Evolutionary conservation across 164 flowering plant species (phyloP).

Genomic region (Protea cynaroides): DNA sequence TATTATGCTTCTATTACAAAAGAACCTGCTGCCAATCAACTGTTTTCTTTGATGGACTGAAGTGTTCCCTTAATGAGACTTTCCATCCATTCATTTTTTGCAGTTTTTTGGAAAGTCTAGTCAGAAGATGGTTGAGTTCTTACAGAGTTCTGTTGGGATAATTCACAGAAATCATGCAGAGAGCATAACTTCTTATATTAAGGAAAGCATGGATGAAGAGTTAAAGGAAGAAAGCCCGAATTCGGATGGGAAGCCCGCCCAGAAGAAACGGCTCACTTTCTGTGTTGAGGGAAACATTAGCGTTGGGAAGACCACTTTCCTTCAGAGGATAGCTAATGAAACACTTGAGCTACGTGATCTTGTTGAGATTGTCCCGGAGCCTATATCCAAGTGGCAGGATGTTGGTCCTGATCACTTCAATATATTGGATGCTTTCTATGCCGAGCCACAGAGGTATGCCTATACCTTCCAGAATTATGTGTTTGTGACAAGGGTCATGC

Average conservation of each 20-base stretch:
- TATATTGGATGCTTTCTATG: conserved; percentile 87
- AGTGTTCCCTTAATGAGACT: no score
- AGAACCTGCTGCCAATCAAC: no score
- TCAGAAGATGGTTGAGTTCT: conserved; percentile 80
- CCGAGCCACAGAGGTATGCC: conserved; percentile 91
- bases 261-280: conserved; percentile 66
- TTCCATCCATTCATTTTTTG: conserved; percentile 10
- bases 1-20: background rate
- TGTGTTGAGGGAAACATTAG: conserved; percentile 99
- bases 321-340: conserved; percentile 93
- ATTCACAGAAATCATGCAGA: conserved; percentile 91
- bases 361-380: conserved; percentile 96
- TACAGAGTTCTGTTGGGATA: conserved; percentile 88
- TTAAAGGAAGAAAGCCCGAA: conserved; percentile 45
- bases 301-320: conserved; percentile 95
- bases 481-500: conserved; percentile 96
- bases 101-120: conserved; percentile 84
- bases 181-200: conserved; percentile 83
- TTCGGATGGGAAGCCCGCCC: conserved; percentile 35
- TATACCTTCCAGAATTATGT: conserved; percentile 98
- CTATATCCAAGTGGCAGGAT: conserved; percentile 94
- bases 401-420: conserved; percentile 95
- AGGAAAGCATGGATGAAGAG: conserved; percentile 82
- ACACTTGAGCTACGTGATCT: conserved; percentile 89
- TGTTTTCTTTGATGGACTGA: no score